These are phyloP conservation scores for Xylaria hypoxylon DNA, from an alignment of 2,329 filamentous ascomycete genomes.

Conservation along the genomic window DNA sequence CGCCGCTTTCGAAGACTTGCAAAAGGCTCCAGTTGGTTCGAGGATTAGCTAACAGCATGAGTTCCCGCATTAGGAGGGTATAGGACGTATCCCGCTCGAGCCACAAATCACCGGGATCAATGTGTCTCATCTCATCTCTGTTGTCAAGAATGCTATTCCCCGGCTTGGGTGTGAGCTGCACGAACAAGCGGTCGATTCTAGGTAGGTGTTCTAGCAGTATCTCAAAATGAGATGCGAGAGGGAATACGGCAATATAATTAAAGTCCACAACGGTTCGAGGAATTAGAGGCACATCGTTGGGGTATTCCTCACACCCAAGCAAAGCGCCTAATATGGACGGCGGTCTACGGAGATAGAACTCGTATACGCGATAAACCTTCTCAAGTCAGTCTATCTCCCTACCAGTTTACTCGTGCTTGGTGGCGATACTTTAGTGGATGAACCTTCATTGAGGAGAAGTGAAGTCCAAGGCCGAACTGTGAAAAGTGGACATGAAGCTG, in stretches of 20 bases:
- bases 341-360: constrained; percentile 74
- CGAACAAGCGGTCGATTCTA: constrained; percentile 63
- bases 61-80: constrained; percentile 57
- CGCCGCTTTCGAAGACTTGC: constrained; percentile 62
- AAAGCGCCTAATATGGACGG: constrained; percentile 70
- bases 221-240: constrained; percentile 70
- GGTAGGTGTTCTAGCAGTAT: constrained; percentile 61
- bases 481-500: constrained; percentile 60
- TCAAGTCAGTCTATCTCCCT: constrained; percentile 10
- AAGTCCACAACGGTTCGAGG: constrained; percentile 60
- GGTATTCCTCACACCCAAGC: constrained; percentile 56
- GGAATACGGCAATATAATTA: constrained; percentile 75
- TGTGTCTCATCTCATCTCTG: constrained; percentile 53
- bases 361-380: constrained; percentile 71
- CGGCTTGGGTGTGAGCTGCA: constrained; percentile 60
- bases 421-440: constrained; percentile 73
- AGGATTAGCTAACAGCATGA: constrained; percentile 38
- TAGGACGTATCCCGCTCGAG: constrained; percentile 66
- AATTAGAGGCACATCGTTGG: constrained; percentile 54
- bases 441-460: constrained; percentile 79
- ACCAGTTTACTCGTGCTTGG: neutral
- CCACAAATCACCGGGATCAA: constrained; percentile 61
- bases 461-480: constrained; percentile 72
- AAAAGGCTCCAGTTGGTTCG: constrained; percentile 57
- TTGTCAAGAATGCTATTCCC: constrained; percentile 53